Conservation (phyloP, 306 rosid genomes). For the Sicyos edulis region DNA sequence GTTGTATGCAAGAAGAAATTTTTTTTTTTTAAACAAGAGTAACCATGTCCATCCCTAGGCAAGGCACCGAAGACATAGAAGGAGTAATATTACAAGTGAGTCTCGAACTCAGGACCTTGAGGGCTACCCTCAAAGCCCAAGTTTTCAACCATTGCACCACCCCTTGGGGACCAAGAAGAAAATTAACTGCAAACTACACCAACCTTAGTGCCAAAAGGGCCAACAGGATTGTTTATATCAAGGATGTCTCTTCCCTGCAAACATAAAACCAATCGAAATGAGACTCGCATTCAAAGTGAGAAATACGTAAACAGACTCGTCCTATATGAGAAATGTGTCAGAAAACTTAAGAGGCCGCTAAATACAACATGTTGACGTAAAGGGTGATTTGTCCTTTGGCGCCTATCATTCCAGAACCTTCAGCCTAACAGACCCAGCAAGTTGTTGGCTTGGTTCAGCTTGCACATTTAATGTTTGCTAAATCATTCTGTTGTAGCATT, state of each 20-base stretch:
- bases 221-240: conserved; percentile 34
- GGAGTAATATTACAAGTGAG: too few species aligned
- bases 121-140: too few species aligned
- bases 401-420: background rate
- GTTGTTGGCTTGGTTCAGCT: background rate
- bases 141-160: too few species aligned
- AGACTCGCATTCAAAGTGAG: background rate
- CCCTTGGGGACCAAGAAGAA: too few species aligned
- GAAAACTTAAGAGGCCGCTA: too few species aligned
- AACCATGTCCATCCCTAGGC: too few species aligned
- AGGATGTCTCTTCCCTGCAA: conserved; percentile 37
- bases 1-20: background rate
- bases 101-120: too few species aligned
- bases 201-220: conserved; percentile 45
- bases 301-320: too few species aligned
- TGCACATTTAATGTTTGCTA: background rate
- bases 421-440: background rate
- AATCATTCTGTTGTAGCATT: background rate
- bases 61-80: too few species aligned
- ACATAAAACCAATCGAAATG: conserved; percentile 11
- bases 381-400: background rate
- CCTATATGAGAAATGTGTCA: too few species aligned
- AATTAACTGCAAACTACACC: background rate
- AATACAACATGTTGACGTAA: too few species aligned
- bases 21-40: too few species aligned